Evolutionary conservation across 441 rosid species (phyloP).

Genomic region (Aquilaria agallochum): DNA sequence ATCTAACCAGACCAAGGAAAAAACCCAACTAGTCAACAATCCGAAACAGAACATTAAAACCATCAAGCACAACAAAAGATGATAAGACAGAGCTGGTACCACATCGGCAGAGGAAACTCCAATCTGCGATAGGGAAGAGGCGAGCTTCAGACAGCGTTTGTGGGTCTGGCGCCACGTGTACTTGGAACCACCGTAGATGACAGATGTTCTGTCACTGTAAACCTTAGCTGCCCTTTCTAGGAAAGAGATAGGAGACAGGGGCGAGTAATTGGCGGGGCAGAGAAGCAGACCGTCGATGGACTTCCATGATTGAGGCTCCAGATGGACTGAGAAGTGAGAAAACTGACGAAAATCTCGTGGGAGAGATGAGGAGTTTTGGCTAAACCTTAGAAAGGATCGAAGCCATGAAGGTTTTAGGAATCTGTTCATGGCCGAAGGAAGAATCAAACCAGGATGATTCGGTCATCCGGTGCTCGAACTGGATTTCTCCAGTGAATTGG

Average conservation of each 20-base stretch:
- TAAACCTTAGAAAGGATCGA: constrained; percentile 8
- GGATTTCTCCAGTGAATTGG: too few relatives aligned
- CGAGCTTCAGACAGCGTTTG: constrained; percentile 69
- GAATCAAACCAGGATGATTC: too few relatives aligned
- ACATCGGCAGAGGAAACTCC: constrained; percentile 55
- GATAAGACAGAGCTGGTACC: constrained; percentile 22
- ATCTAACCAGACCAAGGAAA: too few relatives aligned
- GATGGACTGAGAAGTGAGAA: constrained; percentile 13
- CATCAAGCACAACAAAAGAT: too few relatives aligned
- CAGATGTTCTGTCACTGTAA: constrained; percentile 49
- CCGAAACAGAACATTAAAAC: too few relatives aligned
- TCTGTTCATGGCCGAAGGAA: constrained; percentile 11
- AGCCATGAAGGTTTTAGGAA: constrained; percentile 13
- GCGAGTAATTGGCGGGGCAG: constrained; percentile 57
- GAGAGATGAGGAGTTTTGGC: background rate
- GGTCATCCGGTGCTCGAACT: too few relatives aligned
- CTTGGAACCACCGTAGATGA: constrained; percentile 48
- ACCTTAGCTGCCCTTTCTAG: constrained; percentile 66
- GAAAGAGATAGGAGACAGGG: constrained; percentile 77
- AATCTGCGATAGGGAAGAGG: constrained; percentile 58
- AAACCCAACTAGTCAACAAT: too few relatives aligned
- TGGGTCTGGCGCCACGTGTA: constrained; percentile 76
- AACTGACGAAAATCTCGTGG: constrained; percentile 5
- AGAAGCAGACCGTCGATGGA: constrained; percentile 53
- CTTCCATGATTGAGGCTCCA: constrained; percentile 34